Conservation (phyloP, 2,329 filamentous ascomycete species). For the Fusarium decemcellulare region DNA sequence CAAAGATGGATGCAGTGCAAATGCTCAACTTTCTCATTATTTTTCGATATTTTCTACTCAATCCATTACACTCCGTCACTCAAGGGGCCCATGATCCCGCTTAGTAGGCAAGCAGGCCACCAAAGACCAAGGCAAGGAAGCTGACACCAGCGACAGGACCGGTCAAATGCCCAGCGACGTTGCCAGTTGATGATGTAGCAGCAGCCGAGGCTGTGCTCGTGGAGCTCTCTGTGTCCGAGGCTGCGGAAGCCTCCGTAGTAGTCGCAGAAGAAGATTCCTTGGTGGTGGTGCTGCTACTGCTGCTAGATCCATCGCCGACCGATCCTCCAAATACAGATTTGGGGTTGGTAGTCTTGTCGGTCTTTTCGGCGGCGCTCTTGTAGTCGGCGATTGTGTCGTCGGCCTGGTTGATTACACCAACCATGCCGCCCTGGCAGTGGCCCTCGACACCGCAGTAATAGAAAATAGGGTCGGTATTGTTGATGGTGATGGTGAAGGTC, state of each 20-base stretch:
- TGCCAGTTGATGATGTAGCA: neutral
- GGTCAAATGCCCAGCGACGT: neutral
- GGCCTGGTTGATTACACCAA: conserved; percentile 48
- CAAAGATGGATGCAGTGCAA: no score
- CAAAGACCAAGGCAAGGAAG: neutral
- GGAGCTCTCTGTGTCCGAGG: neutral
- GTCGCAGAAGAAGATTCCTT: neutral
- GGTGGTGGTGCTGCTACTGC: neutral
- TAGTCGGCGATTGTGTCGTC: conserved; percentile 37
- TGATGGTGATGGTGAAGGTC: conserved; percentile 46
- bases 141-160: neutral
- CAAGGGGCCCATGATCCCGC: no score
- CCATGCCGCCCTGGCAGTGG: conserved; percentile 52
- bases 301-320: neutral
- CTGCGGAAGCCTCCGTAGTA: neutral
- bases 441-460: conserved; percentile 48
- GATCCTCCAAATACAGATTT: conserved; percentile 27
- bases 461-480: conserved; percentile 48
- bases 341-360: conserved; percentile 25
- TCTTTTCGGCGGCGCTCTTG: conserved; percentile 21
- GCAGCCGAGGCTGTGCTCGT: neutral
- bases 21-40: no score
- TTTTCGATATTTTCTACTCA: no score
- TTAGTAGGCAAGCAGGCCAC: neutral
- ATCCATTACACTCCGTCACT: no score